phyloP scores from a whole-genome alignment of 2,329 filamentous ascomycete genomes.

The Colletotrichum magnum region DNA sequence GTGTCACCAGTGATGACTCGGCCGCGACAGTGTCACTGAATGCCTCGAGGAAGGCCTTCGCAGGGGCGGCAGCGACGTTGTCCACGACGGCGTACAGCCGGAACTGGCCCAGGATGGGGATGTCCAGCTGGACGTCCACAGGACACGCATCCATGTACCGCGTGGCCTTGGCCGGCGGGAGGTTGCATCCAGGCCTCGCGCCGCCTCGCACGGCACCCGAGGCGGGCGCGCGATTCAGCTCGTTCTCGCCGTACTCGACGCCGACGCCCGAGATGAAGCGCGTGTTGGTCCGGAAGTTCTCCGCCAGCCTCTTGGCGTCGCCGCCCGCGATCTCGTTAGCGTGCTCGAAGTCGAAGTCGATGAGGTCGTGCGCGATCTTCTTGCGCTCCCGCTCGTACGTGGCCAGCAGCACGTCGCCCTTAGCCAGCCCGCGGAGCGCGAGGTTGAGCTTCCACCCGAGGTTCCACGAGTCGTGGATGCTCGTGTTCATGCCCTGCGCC shows the following conservation, averaged over 20 bases:
- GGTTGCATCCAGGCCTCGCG: conserved; percentile 66
- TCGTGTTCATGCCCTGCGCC: conserved; percentile 76
- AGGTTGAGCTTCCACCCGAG: conserved; percentile 66
- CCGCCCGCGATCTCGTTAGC: conserved; percentile 71
- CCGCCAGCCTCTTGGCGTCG: conserved; percentile 72
- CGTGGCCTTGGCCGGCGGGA: conserved; percentile 78
- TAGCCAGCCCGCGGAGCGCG: conserved; percentile 68
- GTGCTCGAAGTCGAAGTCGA: conserved; percentile 63
- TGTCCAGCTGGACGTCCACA: conserved; percentile 82
- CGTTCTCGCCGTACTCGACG: conserved; percentile 69
- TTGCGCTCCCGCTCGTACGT: conserved; percentile 68
- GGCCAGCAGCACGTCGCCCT: conserved; percentile 58
- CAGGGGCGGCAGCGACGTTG: conserved; percentile 63
- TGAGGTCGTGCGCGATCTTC: conserved; percentile 66
- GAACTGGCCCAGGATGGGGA: conserved; percentile 83
- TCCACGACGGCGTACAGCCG: conserved; percentile 79
- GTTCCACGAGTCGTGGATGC: conserved; percentile 74
- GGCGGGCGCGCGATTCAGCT: conserved; percentile 61
- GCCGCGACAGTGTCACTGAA: conserved; percentile 69
- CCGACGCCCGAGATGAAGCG: conserved; percentile 81
- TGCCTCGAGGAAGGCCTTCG: conserved; percentile 69
- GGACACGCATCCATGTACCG: conserved; percentile 84
- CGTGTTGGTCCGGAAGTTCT: conserved; percentile 78
- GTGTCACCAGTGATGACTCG: conserved; percentile 68
- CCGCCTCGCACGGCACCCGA: conserved; percentile 59